A percentile compares a stretch with the other conserved stretches of the same genome.
Conservation (phyloP, 345 rosid genomes). For the Brassica nigra region DNA sequence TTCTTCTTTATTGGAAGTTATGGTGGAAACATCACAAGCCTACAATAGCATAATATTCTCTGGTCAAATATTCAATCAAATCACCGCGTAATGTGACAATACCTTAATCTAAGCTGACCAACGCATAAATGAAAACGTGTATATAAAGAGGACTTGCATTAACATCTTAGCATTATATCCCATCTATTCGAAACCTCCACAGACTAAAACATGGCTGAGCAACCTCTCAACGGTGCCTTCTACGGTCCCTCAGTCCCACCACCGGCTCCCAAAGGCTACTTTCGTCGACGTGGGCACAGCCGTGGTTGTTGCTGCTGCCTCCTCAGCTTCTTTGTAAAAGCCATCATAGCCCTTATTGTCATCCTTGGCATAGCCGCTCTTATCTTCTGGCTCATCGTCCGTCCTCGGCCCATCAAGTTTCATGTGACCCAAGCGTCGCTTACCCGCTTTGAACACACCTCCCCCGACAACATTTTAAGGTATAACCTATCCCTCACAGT, state of each 20-base stretch:
- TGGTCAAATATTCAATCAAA: constrained; percentile 29
- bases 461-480: constrained; percentile 38
- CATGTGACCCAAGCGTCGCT: constrained; percentile 54
- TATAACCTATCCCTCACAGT: constrained; percentile 53
- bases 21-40: constrained; percentile 30
- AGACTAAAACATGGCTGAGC: constrained; percentile 37
- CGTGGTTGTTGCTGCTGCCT: constrained; percentile 68
- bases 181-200: constrained; percentile 24
- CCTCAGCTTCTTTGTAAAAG: constrained; percentile 48
- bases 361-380: constrained; percentile 51
- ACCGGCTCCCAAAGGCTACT: constrained; percentile 39
- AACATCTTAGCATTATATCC: constrained; percentile 15
- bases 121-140: constrained; percentile 13
- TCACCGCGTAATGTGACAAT: constrained; percentile 35
- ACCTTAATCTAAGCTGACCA: constrained; percentile 26
- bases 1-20: constrained; percentile 16
- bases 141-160: constrained; percentile 25
- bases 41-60: constrained; percentile 35
- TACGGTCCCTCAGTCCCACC: constrained; percentile 75
- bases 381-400: constrained; percentile 64
- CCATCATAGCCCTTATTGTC: constrained; percentile 45
- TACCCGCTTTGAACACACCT: constrained; percentile 51
- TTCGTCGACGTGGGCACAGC: constrained; percentile 51
- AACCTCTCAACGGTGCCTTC: constrained; percentile 68
- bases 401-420: constrained; percentile 56